These are phyloP conservation scores for Trichoderma gamsii DNA, from an alignment of 495 filamentous ascomycete species.

Conservation along the genomic window DNA sequence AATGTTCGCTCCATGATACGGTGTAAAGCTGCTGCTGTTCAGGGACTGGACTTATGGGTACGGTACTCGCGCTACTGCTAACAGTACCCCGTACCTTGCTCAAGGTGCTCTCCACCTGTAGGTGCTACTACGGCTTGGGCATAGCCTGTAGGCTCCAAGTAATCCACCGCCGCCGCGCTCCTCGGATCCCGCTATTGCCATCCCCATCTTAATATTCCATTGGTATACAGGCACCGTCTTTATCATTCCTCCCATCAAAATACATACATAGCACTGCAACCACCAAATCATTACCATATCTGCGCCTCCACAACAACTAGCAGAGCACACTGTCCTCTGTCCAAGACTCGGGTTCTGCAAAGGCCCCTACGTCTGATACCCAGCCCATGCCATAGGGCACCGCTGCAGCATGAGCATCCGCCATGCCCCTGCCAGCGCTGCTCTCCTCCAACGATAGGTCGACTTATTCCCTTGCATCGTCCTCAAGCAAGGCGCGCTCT, in stretches of 20 bases:
- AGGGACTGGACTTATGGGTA: no score
- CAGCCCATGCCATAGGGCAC: constrained; percentile 5
- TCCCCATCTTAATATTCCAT: no score
- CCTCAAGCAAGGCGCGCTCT: constrained; percentile 7
- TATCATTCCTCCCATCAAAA: background rate
- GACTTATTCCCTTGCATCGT: background rate
- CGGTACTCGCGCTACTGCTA: no score
- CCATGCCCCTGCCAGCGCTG: constrained; percentile 15
- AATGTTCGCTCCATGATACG: no score
- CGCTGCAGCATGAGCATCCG: constrained; percentile 16
- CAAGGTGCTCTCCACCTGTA: no score
- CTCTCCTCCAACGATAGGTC: constrained; percentile 15
- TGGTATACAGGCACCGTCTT: no score
- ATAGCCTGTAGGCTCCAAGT: no score
- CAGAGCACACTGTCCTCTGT: background rate
- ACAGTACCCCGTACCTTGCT: no score
- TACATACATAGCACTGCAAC: background rate
- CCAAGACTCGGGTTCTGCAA: background rate
- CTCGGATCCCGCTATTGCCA: no score
- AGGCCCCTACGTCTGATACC: background rate
- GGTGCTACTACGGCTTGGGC: no score
- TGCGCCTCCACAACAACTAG: background rate
- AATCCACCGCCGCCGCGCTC: no score
- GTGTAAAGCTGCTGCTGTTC: no score
- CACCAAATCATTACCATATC: background rate